Evolutionary conservation across 78 protist species (phyloP), one percentile per base, ranked within the genome.

Genomic region (Isochrysis galbana): DNA sequence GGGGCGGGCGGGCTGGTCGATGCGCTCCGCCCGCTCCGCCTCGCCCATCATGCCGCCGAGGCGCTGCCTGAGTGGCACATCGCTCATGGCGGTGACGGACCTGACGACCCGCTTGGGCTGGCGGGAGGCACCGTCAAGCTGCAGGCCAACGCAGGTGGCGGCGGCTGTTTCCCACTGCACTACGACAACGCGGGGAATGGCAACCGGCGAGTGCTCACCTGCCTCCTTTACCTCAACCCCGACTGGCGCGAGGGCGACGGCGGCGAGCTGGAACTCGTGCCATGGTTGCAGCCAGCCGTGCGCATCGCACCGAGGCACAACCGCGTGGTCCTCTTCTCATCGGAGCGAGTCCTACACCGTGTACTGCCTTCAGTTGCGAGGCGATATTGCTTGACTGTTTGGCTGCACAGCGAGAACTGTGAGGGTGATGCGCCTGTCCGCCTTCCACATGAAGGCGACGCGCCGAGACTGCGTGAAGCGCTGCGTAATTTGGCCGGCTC

Each of bases 111-210:
- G 22, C 44, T 4, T 2, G 80, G 80, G 45, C 44, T 34, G 80
- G 7, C 21, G 77, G 77, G 77, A 25, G 77, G 21, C 77, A 70
- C 84, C 25, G 78, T 90, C 38, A 90, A 90, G 83, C 51, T 69
- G 26, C 92, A 90, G 87, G 7, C 11, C 51, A 90, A 90, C 54
- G 44, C 1, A 3, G 91, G 91, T 19, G n/a, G 11, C 61, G 92
- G 92, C 38, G 92, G 92, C 41, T 69, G 92, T 70, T 90, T 90
- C 70, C 92, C 92, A 55, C 44, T n/a, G 47, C 92, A 90, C 84
- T 90, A 38, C 70, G 92, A 90, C 92, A 90, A 90, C 48, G 82
- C 92, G 2, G 38, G 54, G 32, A 51, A n/a, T 22, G 86, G 86
- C 14, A 69, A 22, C n/a, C 1, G 32, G 46, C 38, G 92, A 10